Conservation (phyloP, 352 stramenopile genomes). For the Phytophthora aleatoria region DNA sequence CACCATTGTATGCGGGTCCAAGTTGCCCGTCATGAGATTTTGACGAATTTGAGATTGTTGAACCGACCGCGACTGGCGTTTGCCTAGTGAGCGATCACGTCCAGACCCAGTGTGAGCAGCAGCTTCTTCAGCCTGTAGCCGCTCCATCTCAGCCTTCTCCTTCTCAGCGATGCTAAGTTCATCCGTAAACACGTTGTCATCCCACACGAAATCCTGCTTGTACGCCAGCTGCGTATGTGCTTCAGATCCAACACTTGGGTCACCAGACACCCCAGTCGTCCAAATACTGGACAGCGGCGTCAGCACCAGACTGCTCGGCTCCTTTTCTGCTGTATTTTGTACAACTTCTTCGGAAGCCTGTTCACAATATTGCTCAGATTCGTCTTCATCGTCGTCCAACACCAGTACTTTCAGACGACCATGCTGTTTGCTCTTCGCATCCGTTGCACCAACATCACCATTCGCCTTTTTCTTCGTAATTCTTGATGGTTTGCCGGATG, state of each 20-base stretch:
- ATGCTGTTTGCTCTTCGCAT: constrained; percentile 17
- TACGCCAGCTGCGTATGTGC: constrained; percentile 40
- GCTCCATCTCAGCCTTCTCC: constrained; percentile 20
- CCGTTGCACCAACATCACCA: neutral
- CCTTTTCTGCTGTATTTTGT: constrained; percentile 8
- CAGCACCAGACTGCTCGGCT: constrained; percentile 12
- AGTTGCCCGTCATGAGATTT: constrained; percentile 67
- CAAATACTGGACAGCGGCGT: constrained; percentile 63
- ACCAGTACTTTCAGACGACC: constrained; percentile 15
- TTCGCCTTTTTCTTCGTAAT: constrained; percentile 21
- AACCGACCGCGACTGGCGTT: constrained; percentile 68
- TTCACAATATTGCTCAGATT: neutral
- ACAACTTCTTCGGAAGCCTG: constrained; percentile 11
- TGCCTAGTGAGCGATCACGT: constrained; percentile 41
- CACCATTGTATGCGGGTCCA: constrained; percentile 89
- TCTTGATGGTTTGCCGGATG: constrained; percentile 8
- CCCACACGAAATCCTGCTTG: constrained; percentile 79
- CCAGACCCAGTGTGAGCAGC: constrained; percentile 11
- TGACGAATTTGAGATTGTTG: constrained; percentile 84
- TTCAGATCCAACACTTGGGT: constrained; percentile 7
- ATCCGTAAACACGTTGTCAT: constrained; percentile 66
- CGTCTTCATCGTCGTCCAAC: constrained; percentile 16
- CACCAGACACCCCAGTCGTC: constrained; percentile 36
- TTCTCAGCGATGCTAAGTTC: constrained; percentile 36
- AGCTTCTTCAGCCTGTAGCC: constrained; percentile 27